Evolutionary conservation across 495 filamentous ascomycete genomes (phyloP), one percentile per base, ranked within the genome.

Genomic region (Parachaetomium inaequale): DNA sequence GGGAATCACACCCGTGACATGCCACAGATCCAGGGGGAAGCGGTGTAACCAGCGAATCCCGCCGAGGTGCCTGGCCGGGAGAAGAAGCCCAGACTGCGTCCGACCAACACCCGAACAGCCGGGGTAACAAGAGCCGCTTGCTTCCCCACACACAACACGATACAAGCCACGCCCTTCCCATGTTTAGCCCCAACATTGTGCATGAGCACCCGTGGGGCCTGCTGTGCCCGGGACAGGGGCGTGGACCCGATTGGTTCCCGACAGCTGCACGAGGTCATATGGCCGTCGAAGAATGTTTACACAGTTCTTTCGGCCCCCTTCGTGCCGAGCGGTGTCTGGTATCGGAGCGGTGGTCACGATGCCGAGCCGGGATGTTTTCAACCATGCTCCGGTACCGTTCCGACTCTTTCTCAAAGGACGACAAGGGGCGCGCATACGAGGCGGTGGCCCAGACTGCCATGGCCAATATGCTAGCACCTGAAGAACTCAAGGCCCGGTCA

Each of bases 331-430:
- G 7, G 31, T 32, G 31, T 53, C 29, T 51, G 31, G 4, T 25
- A 21, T 8, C 26, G 28, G 26, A 6, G 12, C 31, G 29, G 12
- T 17, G 4, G 31, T 11, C 3, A 34, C 17, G 26, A 21, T 36
- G 15, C 50, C 50, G 50, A 36, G 31, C 31, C 50, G 50, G 31
- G 31, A 19, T 47, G 4, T 15, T 21, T 26, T 1, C 14, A 21
- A 17, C 28, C 50, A 36, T 34, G 50, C 10, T 55, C 52, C 52
- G 52, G 52, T 55, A 55, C 34, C 52, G 52, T 36, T 55, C 52
- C 52, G 52, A 26, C 10, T 55, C 34, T 21, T n/a, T n/a, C n/a
- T n/a, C n/a, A n/a, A n/a, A n/a, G n/a, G n/a, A n/a, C n/a, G n/a
- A n/a, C n/a, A n/a, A n/a, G n/a, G n/a, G n/a, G n/a, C n/a, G n/a